phyloP scores from a whole-genome alignment of 2,329 filamentous ascomycete species.

The Capronia coronata region DNA sequence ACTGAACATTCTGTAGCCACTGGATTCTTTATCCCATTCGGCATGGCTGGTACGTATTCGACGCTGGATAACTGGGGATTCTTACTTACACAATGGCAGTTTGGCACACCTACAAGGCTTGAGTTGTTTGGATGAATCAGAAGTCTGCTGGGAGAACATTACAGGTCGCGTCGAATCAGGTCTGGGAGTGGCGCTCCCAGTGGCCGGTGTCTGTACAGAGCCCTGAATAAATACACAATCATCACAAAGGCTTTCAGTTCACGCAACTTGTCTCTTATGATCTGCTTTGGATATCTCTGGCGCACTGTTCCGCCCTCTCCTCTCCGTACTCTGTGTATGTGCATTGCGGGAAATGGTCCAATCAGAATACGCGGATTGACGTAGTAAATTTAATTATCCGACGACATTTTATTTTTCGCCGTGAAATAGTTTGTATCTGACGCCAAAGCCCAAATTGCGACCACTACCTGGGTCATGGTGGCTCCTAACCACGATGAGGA shows the following conservation, averaged over 20 bases:
- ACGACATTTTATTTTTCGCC: slow-evolving; percentile 7
- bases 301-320: not conserved
- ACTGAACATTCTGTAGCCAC: slow-evolving; percentile 38
- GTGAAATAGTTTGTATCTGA: not conserved
- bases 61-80: not conserved
- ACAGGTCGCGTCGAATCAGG: slow-evolving; percentile 4
- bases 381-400: slow-evolving; percentile 15
- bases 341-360: slow-evolving; percentile 1
- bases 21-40: slow-evolving; percentile 56
- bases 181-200: slow-evolving; percentile 15
- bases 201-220: slow-evolving; percentile 22
- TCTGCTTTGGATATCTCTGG: not conserved
- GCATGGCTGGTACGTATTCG: slow-evolving; percentile 53
- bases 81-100: slow-evolving; percentile 41
- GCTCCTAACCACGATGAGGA: slow-evolving; percentile 64
- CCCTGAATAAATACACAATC: slow-evolving; percentile 11
- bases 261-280: not conserved
- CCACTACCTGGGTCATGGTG: not conserved
- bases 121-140: slow-evolving; percentile 12
- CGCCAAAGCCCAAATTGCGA: not conserved
- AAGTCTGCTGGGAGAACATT: slow-evolving; percentile 3
- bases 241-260: not conserved
- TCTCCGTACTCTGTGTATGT: not conserved
- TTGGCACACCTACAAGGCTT: slow-evolving; percentile 63
- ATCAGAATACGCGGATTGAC: slow-evolving; percentile 9